Evolutionary conservation across 129 eudicot genomes (phyloP).

Genomic region (Smallanthus sonchifolius): DNA sequence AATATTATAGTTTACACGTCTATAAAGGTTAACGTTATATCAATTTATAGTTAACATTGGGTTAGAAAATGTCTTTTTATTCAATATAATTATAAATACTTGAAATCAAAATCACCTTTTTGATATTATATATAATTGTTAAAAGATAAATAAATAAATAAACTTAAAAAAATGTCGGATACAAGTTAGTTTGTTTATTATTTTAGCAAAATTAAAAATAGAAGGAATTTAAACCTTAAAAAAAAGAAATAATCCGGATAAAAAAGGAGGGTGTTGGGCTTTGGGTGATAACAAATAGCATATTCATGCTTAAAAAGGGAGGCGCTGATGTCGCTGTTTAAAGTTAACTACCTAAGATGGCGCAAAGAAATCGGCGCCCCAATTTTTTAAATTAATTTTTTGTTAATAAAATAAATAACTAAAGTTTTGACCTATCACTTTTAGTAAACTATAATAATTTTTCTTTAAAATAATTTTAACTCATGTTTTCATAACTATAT

Average conservation of each 20-base stretch:
- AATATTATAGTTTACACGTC: too few species aligned
- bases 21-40: too few species aligned
- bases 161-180: neutral
- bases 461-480: neutral
- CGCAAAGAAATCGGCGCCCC: conserved; percentile 43
- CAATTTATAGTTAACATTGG: too few species aligned
- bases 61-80: too few species aligned
- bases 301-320: conserved; percentile 26
- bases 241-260: neutral
- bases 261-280: conserved; percentile 22
- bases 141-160: too few species aligned
- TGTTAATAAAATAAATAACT: neutral
- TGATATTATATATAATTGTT: too few species aligned
- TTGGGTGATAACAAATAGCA: conserved; percentile 28
- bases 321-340: conserved; percentile 39
- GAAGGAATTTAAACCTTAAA: neutral
- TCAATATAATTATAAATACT: too few species aligned
- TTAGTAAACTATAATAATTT: neutral
- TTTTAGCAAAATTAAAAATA: neutral
- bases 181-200: neutral
- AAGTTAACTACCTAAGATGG: conserved; percentile 34
- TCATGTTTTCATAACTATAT: neutral
- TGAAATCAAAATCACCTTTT: too few species aligned
- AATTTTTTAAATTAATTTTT: neutral
- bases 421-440: neutral